Evolutionary conservation across 768 basidiomycete species (phyloP), one percentile per base, ranked within the genome.

Genomic region (Mycena capillaripes): DNA sequence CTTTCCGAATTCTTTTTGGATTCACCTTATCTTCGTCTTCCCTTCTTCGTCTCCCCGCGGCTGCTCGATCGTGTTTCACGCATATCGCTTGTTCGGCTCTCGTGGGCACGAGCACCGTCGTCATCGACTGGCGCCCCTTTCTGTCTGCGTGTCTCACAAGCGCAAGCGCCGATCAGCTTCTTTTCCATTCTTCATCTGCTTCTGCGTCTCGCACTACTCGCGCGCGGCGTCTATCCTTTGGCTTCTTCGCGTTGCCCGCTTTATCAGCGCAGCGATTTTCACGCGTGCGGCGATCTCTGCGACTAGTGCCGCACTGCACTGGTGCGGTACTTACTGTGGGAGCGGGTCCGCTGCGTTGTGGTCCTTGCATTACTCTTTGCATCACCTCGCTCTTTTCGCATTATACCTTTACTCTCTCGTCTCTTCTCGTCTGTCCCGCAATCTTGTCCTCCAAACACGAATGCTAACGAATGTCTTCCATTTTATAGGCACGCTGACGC

Each of bases 401-500:
- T 8, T 27, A 38, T 3, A 52, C 46, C 6, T 27, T 34, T 23
- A 7, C 52, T 42, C 36, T 40, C 64, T 14, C 36, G 36, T 14
- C 6, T 38, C 36, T 6, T 38, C 36, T 14, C 14, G 14, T 38
- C 38, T 11, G 10, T 10, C 38, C 38, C 38, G 10, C 16, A 10
- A 16, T 38, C 38, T 11, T 38, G 16, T 16, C 38, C 3, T 1
- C 16, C 38, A 38, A 38, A 38, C 9, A 38, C 38, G 11, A 16
- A 16, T 38, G 38, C 38, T 38, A 38, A 38, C 38, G n/a, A n/a
- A 38, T 16, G 38, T 11, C 16, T 38, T 16, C 38, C 38, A n/a
- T n/a, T n/a, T n/a, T n/a, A 4, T 34, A 71, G 95, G 94, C 57
- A 84, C 87, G 0, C 87, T 95, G 65, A 83, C 85, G 0, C 86